Evolutionary conservation across 2,329 filamentous ascomycete genomes (phyloP), one percentile per base, ranked within the genome.

Genomic region (Hypoxylon sp.): DNA sequence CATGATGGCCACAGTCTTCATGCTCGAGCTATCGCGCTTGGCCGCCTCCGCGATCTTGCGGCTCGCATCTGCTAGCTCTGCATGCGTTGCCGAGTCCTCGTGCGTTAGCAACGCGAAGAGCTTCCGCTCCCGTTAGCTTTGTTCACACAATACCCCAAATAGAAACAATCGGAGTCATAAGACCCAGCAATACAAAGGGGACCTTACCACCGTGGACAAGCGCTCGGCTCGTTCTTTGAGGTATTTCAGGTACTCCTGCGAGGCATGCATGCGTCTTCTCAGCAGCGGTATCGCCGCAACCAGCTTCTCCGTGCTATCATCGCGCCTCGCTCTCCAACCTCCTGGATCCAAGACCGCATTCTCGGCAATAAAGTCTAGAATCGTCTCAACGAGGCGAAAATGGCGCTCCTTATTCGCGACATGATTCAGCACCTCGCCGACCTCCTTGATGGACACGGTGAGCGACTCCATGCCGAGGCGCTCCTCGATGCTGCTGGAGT

Each of bases 1-100:
- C 69, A 76, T 68, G 11, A 75, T 56, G 15, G 75, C 74, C 6
- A 74, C 72, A n/a, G 69, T 74, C 60, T 71, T 69, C 71, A 73
- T 72, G 27, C 65, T 65, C 19, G 71, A 67, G 24, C 67, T 71
- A 48, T 75, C 72, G 15, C 63, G 67, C 64, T 70, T 67, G 27
- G 73, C 37, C 5, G 69, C 69, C 54, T 68, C 70, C 1, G 72
- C 74, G 37, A 75, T 68, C 39, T 57, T 50, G 11, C 67, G 68
- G 60, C 66, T 71, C 6, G 72, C 46, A 31, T 67, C 67, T 24
- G 74, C 69, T 6, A 72, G 62, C 29, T 73, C 70, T 7, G 69
- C 64, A 51, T 73, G 62, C 2, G 63, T 62, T 13, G 63, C 66
- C 6, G 75, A 71, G 57, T 75, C 72, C 44, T 76, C 72, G 61